Conservation (phyloP, 768 basidiomycete genomes). For the Termitomyces sp. region DNA sequence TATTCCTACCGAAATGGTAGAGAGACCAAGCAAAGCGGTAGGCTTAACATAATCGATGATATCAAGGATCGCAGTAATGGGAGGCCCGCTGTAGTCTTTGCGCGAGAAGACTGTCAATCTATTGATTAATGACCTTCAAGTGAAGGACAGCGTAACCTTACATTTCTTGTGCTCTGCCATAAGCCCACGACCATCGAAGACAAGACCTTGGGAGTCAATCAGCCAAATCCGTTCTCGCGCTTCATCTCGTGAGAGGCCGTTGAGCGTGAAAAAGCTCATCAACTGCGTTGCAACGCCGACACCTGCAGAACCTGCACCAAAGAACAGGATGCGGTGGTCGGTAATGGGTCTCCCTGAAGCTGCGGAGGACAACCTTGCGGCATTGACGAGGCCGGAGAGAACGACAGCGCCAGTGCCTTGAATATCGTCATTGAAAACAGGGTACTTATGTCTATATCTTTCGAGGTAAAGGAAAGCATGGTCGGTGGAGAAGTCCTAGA, state of each 20-base stretch:
- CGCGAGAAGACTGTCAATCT: constrained; percentile 66
- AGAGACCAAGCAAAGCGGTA: constrained; percentile 84
- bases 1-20: constrained; percentile 61
- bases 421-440: constrained; percentile 88
- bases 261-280: constrained; percentile 81
- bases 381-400: constrained; percentile 85
- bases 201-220: constrained; percentile 82
- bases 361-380: constrained; percentile 67
- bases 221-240: constrained; percentile 76
- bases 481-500: constrained; percentile 85
- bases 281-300: constrained; percentile 90
- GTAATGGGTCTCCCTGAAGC: constrained; percentile 64
- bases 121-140: neutral
- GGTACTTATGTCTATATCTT: constrained; percentile 68
- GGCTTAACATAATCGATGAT: constrained; percentile 81
- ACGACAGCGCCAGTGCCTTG: constrained; percentile 91
- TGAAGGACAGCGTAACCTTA: constrained; percentile 23
- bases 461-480: constrained; percentile 86
- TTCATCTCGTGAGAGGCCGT: constrained; percentile 71
- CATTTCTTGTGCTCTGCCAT: constrained; percentile 84
- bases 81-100: constrained; percentile 69
- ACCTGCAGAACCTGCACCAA: constrained; percentile 88
- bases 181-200: constrained; percentile 67
- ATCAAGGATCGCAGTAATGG: constrained; percentile 68
- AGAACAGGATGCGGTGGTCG: constrained; percentile 85